Percentiles rank a stretch among this genome's conserved stretches.
Conservation (phyloP, 164 flowering plant genomes). For the Saururus chinensis region DNA sequence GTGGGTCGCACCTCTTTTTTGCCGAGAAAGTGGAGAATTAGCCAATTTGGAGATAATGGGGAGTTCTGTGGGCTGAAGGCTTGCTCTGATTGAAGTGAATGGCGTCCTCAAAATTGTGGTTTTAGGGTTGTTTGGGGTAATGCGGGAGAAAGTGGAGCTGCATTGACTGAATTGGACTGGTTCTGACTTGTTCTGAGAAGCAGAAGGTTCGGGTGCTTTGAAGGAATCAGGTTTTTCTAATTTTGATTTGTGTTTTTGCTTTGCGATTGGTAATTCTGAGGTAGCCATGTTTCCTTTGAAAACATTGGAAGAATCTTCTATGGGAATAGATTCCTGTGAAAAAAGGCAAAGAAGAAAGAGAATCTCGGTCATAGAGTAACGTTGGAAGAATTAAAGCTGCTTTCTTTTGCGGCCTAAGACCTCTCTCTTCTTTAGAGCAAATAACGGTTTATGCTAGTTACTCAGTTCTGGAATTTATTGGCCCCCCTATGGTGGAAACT, state of each 20-base stretch:
- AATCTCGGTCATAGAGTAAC: conserved; percentile 1
- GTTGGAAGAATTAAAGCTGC: neutral
- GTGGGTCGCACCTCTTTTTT: neutral
- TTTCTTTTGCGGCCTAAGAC: neutral
- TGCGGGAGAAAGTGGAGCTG: neutral
- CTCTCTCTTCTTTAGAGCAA: conserved; percentile 1
- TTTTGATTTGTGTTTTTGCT: neutral
- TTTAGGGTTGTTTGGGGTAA: neutral
- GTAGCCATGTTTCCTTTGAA: neutral
- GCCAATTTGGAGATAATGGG: neutral
- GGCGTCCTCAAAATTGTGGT: neutral
- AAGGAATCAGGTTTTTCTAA: too few species aligned
- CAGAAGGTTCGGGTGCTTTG: neutral
- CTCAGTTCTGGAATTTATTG: too few species aligned
- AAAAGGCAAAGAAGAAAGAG: neutral
- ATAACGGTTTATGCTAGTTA: neutral
- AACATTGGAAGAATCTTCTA: neutral
- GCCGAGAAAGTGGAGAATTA: too few species aligned
- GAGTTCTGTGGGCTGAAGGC: neutral
- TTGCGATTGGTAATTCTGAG: neutral
- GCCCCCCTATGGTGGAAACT: neutral
- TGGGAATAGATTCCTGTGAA: neutral
- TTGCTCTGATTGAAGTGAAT: neutral
- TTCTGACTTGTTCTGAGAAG: conserved; percentile 1
- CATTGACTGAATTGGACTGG: neutral